Evolutionary conservation across 176 grass and related monocot species (phyloP), one percentile per base, ranked within the genome.

Genomic region (Stipa capillata): DNA sequence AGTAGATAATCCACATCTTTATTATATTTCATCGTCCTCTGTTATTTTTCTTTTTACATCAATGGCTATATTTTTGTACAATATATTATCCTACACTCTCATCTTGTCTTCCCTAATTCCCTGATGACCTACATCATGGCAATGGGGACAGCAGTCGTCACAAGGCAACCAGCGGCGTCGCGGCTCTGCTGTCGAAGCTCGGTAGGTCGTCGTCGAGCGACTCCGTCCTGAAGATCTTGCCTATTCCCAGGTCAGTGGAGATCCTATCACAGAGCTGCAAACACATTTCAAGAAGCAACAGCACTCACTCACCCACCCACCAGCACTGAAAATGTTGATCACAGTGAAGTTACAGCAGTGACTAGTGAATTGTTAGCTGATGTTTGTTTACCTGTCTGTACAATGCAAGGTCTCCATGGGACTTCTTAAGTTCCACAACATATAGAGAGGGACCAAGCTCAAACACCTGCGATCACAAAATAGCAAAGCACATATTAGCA

Each of bases 311-410:
- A 12, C 18, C 15, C 57, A 18, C 25, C 15, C 60, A 14, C 9
- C 7, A 18, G 33, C 18, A 34, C 40, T 23, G 60, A 9, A 42
- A 13, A 69, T 18, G 1, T 69, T 13, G n/a, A n/a, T 43, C 15
- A 32, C 20, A 81, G 2, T 49, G 49, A 60, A 61, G 50, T n/a
- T 35, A 75, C 31, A 28, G 24, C 2, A 49, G 33, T 78, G 42
- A 12, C 35, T 42, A 15, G 1, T 49, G 69, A 12, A 36, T 0
- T 55, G n/a, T n/a, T 59, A 47, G 41, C 34, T 78, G n/a, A n/a
- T n/a, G n/a, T 12, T 24, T 8, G 39, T 23, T 91, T 87, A 98
- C 96, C 89, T 93, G 68, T 91, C 83, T 94, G 61, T 98, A 98
- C 44, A 93, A 2, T 29, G 33, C 73, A 69, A 81, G 48, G 41